phyloP scores from a whole-genome alignment of 179 eudicot species.

The Corrigiola litoralis region DNA sequence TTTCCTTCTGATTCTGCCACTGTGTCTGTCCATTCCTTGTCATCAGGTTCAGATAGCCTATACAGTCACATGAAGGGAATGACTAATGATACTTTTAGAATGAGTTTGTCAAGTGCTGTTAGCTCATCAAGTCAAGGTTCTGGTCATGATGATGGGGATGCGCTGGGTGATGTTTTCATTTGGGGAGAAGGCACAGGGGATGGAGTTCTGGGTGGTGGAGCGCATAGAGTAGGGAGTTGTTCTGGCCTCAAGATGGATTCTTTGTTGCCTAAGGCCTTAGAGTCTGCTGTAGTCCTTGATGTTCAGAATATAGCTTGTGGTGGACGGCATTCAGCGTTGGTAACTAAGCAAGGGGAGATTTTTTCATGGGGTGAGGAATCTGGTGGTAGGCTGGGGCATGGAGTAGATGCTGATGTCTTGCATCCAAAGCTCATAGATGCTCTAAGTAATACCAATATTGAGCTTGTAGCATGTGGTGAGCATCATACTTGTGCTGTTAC shows the following conservation, averaged over 20 bases:
- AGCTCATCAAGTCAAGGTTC: conserved; percentile 99
- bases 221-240: conserved; percentile 52
- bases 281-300: conserved; percentile 93
- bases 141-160: conserved; percentile 96
- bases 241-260: conserved; percentile 64
- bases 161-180: conserved; percentile 90
- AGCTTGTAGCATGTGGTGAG: conserved; percentile 96
- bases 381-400: conserved; percentile 96
- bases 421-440: conserved; percentile 91
- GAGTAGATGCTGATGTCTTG: conserved; percentile 85
- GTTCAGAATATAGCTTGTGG: conserved; percentile 98
- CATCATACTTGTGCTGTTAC: conserved; percentile 94
- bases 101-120: conserved; percentile 96
- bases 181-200: conserved; percentile 99
- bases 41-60: conserved; percentile 82
- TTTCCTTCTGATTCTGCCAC: conserved; percentile 65
- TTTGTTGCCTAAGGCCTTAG: conserved; percentile 85
- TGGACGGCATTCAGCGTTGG: conserved; percentile 82
- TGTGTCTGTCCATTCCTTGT: conserved; percentile 74
- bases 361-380: conserved; percentile 98
- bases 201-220: conserved; percentile 84
- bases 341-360: conserved; percentile 95
- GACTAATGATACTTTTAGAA: conserved; percentile 75
- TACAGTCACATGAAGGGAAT: conserved; percentile 74
- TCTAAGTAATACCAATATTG: conserved; percentile 78